Conservation (phyloP, 2,329 filamentous ascomycete genomes). For the Tolypocladium paradoxum region DNA sequence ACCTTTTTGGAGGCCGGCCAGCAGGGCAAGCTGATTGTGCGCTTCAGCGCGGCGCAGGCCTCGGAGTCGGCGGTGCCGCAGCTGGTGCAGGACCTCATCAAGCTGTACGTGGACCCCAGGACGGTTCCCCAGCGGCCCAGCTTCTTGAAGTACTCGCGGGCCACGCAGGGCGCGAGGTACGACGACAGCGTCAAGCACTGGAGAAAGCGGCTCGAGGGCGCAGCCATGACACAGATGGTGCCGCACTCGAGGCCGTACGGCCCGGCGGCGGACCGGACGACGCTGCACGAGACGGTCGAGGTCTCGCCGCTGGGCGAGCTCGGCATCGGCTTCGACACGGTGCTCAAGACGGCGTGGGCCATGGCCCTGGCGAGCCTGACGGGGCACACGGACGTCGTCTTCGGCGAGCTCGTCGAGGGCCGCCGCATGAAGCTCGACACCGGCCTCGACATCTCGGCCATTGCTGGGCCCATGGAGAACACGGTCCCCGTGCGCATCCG, state of each 20-base stretch:
- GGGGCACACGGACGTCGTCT: slow-evolving; percentile 39
- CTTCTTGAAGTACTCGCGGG: slow-evolving; percentile 37
- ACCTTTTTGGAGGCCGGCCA: slow-evolving; percentile 37
- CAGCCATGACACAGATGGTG: slow-evolving; percentile 34
- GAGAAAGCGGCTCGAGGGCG: slow-evolving; percentile 31
- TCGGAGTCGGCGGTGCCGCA: slow-evolving; percentile 34
- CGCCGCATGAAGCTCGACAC: slow-evolving; percentile 30
- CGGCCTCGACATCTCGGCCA: slow-evolving; percentile 43
- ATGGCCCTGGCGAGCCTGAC: slow-evolving; percentile 41
- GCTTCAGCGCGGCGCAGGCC: slow-evolving; percentile 38
- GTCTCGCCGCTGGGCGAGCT: slow-evolving; percentile 30
- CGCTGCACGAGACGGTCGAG: slow-evolving; percentile 27
- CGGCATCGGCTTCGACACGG: slow-evolving; percentile 37
- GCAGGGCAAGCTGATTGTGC: slow-evolving; percentile 34
- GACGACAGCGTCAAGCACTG: slow-evolving; percentile 33
- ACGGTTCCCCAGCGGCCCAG: slow-evolving; percentile 25
- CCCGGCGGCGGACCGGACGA: slow-evolving; percentile 27
- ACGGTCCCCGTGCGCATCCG: slow-evolving; percentile 37
- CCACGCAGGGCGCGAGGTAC: slow-evolving; percentile 23
- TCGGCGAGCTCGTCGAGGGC: slow-evolving; percentile 42
- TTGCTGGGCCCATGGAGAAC: slow-evolving; percentile 37
- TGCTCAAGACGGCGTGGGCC: slow-evolving; percentile 49
- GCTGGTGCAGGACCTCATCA: slow-evolving; percentile 36
- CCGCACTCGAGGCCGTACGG: slow-evolving; percentile 29
- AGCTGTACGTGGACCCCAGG: slow-evolving; percentile 30